Percentiles rank a stretch among this genome's conserved stretches.
These are phyloP conservation scores for Cyclotella choctawhatcheeana DNA, from an alignment of 108 stramenopile species.

Conservation along the genomic window DNA sequence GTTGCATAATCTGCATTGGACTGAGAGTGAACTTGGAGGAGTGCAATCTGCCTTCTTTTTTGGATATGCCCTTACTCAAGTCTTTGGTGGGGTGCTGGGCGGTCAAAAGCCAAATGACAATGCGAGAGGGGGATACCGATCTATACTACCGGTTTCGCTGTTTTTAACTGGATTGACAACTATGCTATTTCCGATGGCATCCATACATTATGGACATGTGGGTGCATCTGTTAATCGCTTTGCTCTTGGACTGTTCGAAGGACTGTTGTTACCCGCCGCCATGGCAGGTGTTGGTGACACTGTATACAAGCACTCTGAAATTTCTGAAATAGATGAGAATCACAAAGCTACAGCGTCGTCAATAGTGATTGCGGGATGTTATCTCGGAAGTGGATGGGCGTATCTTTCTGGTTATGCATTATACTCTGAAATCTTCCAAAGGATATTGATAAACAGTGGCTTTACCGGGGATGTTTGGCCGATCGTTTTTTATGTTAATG, in stretches of 20 bases:
- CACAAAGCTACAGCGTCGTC: slow-evolving; percentile 45
- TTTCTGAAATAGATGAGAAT: slow-evolving; percentile 1
- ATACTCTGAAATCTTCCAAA: slow-evolving; percentile 30
- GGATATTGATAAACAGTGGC: neutral
- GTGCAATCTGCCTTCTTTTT: slow-evolving; percentile 40
- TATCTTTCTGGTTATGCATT: slow-evolving; percentile 38
- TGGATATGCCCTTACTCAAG: slow-evolving; percentile 47
- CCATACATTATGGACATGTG: slow-evolving; percentile 20
- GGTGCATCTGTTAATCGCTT: slow-evolving; percentile 41
- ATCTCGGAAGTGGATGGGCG: slow-evolving; percentile 48
- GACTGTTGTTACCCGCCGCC: slow-evolving; percentile 41
- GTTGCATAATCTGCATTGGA: slow-evolving; percentile 39
- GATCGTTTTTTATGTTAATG: slow-evolving; percentile 41
- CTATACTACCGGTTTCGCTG: slow-evolving; percentile 30
- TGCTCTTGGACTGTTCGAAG: slow-evolving; percentile 37
- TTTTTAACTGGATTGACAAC: slow-evolving; percentile 38
- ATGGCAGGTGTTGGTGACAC: slow-evolving; percentile 48
- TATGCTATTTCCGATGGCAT: slow-evolving; percentile 31
- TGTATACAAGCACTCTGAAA: neutral
- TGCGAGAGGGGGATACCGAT: slow-evolving; percentile 27
- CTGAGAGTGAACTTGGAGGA: slow-evolving; percentile 34
- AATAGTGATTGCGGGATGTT: slow-evolving; percentile 43
- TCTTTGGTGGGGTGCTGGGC: slow-evolving; percentile 38
- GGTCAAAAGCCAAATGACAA: slow-evolving; percentile 5
- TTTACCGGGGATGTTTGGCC: slow-evolving; percentile 26